phyloP scores from a whole-genome alignment of 208 protist genomes.

The Endotrypanum monterogeii region DNA sequence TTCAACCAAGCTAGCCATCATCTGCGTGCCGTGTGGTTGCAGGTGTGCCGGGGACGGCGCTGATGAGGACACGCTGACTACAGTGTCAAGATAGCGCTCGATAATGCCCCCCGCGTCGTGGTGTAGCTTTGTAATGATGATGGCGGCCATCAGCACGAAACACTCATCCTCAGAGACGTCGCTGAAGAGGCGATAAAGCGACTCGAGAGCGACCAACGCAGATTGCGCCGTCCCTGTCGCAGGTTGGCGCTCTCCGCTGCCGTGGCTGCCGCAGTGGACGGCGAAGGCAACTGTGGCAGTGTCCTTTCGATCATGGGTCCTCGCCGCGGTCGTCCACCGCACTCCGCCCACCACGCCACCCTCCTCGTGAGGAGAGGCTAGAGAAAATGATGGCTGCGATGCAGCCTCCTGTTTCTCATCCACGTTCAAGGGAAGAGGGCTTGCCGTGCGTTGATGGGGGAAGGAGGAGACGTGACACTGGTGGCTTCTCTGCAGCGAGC shows the following conservation, averaged over 20 bases:
- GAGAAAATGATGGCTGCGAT: neutral
- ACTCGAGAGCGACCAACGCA: slow-evolving; percentile 27
- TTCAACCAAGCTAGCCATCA: slow-evolving; percentile 35
- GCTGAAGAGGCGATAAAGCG: slow-evolving; percentile 45
- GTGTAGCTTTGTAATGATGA: slow-evolving; percentile 58
- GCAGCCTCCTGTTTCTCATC: neutral
- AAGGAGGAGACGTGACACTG: slow-evolving; percentile 17
- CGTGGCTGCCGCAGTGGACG: slow-evolving; percentile 11
- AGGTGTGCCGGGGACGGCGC: slow-evolving; percentile 4
- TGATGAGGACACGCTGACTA: neutral
- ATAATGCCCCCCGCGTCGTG: slow-evolving; percentile 32
- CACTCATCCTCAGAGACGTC: slow-evolving; percentile 48
- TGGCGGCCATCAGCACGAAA: slow-evolving; percentile 48
- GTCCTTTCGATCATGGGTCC: neutral
- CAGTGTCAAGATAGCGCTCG: slow-evolving; percentile 24
- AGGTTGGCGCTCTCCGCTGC: neutral
- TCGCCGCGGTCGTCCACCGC: neutral
- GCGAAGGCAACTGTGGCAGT: neutral
- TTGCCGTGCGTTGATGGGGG: neutral
- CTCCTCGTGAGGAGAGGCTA: neutral
- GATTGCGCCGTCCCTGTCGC: neutral
- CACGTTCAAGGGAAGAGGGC: neutral
- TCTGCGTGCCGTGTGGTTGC: slow-evolving; percentile 23
- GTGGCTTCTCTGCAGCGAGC: slow-evolving; percentile 1
- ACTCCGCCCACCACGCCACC: neutral